phyloP scores from a whole-genome alignment of 1,284 basidiomycete genomes.

The Sanguinoderma infundibulare region DNA sequence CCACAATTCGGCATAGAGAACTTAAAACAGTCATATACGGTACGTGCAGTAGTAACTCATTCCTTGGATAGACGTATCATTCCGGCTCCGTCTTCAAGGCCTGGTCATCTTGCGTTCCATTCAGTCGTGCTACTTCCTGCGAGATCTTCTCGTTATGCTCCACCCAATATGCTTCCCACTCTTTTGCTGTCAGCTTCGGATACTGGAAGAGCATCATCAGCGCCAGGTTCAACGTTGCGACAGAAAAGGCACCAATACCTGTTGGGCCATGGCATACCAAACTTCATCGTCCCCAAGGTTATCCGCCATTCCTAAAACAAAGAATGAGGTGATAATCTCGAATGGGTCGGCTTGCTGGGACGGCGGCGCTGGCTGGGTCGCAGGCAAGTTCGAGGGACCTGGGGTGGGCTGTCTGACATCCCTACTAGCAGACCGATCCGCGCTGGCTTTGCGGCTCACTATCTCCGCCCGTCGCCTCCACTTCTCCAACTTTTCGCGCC shows the following conservation, averaged over 20 bases:
- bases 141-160: constrained; percentile 47
- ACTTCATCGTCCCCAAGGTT: constrained; percentile 49
- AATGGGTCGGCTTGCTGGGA: constrained; percentile 42
- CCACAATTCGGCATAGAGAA: neutral
- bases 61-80: neutral
- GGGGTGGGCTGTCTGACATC: neutral
- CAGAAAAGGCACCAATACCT: constrained; percentile 26
- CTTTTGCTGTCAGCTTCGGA: constrained; percentile 47
- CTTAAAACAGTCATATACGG: neutral
- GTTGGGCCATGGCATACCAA: constrained; percentile 42
- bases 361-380: neutral
- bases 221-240: neutral
- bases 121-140: constrained; percentile 25
- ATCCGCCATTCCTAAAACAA: constrained; percentile 51
- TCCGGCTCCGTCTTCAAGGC: constrained; percentile 12
- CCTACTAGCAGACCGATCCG: neutral
- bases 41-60: neutral
- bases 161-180: constrained; percentile 63
- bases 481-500: constrained; percentile 10
- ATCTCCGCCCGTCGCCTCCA: constrained; percentile 41
- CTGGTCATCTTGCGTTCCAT: neutral
- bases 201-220: constrained; percentile 39
- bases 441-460: constrained; percentile 37
- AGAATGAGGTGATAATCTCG: constrained; percentile 52
- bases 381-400: neutral